Base-by-base conservation (phyloP, 257 asterid genomes). In the Nicotiana otophora region DNA sequence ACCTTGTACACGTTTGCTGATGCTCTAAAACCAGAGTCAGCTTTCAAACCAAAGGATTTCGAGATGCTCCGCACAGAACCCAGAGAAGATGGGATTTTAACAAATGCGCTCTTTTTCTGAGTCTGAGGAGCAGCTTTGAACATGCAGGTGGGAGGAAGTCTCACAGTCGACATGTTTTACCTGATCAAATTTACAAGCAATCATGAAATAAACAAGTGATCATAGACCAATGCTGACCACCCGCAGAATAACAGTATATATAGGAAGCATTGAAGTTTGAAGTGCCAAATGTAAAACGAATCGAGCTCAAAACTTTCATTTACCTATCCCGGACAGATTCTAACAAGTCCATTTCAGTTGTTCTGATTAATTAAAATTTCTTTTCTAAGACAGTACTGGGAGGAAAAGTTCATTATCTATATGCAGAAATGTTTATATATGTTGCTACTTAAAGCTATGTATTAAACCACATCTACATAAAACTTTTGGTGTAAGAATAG, bases 1-100 rank as follows among this genome's bases (percentile, higher is more conserved):
- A 93, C 92, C 91, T 93, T 95, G 93, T 92, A 95, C 14, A 81
- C 84, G 1, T 92, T 93, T 55, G 92, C 92, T 7, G 88, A 83
- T 76, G 88, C 89, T 85, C 83, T 89, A 88, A 89, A 90, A 63
- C 88, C 63, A 9, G 92, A 82, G 74, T 81, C 87, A 5, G 89
- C 81, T 87, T 89, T 89, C 91, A 95, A 78, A 42, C 95, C 92
- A 20, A 93, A 86, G 83, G 89, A 75, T 86, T 76, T 89, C 2
- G 92, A 85, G 83, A 84, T 20, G 85, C 87, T 91, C 88, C 81
- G 86, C 14, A 84, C 81, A 10, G 96, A 89, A 3, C 88, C 88
- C 16, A 91, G 26, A n/a, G 94, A 86, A 53, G 91, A 70, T 1
- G 91, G 89, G 87, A 65, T 64, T 91, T 86, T 92, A 28, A 88